Percentiles rank a stretch among this genome's conserved stretches.
Evolutionary conservation across 2,329 filamentous ascomycete genomes (phyloP).

Genomic region (Cladorrhinum sp.): DNA sequence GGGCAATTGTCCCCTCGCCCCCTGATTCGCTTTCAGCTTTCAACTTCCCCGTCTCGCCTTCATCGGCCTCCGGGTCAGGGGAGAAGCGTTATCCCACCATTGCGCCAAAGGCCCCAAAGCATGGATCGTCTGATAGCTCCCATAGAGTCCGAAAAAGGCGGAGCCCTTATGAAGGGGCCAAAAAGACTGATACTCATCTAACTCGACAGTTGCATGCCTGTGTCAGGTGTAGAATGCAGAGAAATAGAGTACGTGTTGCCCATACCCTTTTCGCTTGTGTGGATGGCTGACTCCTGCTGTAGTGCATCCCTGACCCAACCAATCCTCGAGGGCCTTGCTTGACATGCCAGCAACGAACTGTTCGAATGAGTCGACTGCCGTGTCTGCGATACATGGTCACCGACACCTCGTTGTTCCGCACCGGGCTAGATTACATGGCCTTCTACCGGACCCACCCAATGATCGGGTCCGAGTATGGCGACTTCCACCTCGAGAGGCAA

Average conservation of each 20-base stretch:
- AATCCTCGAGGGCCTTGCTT: constrained; percentile 28
- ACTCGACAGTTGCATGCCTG: constrained; percentile 27
- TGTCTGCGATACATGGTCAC: constrained; percentile 31
- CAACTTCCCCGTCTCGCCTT: constrained; percentile 12
- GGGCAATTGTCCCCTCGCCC: constrained; percentile 21
- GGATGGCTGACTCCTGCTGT: constrained; percentile 16
- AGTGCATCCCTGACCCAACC: constrained; percentile 29
- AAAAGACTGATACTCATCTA: constrained; percentile 26
- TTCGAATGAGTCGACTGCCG: constrained; percentile 27
- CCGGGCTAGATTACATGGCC: constrained; percentile 25
- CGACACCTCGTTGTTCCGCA: constrained; percentile 29
- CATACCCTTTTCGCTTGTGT: neutral
- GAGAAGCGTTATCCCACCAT: constrained; percentile 23
- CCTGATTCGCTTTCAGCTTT: constrained; percentile 15
- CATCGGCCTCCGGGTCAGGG: constrained; percentile 6
- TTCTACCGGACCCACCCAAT: constrained; percentile 29
- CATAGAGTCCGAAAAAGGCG: constrained; percentile 25
- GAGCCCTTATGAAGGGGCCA: constrained; percentile 21
- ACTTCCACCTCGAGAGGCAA: constrained; percentile 26
- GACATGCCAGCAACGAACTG: constrained; percentile 26
- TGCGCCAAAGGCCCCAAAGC: constrained; percentile 18
- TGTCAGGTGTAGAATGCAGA: constrained; percentile 28
- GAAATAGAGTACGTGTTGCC: constrained; percentile 24
- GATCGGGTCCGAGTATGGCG: constrained; percentile 27
- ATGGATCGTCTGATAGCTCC: constrained; percentile 12